Evolutionary conservation across 1,139 yeast genomes (phyloP).

Genomic region (Pichia sp.): DNA sequence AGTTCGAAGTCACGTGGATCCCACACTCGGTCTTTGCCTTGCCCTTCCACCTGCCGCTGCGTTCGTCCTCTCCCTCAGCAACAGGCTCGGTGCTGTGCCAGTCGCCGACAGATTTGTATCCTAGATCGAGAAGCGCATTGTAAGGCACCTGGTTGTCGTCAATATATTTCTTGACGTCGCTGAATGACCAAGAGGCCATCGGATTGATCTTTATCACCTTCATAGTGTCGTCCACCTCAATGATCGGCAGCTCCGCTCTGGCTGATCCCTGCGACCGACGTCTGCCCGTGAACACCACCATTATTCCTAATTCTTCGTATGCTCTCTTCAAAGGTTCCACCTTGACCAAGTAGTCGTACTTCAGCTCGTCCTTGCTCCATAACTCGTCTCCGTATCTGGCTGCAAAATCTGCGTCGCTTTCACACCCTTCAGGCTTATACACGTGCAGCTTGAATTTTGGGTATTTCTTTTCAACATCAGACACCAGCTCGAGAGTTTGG

Average conservation of each 20-base stretch:
- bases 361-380: constrained; percentile 80
- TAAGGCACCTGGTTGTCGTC: constrained; percentile 74
- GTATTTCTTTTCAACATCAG: constrained; percentile 54
- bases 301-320: constrained; percentile 63
- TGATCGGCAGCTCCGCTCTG: constrained; percentile 65
- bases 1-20: constrained; percentile 76
- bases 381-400: constrained; percentile 64
- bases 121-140: constrained; percentile 76
- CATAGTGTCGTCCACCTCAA: constrained; percentile 68
- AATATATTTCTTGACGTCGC: constrained; percentile 66
- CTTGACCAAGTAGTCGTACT: constrained; percentile 82
- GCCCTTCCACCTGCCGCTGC: constrained; percentile 97
- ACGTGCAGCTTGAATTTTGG: constrained; percentile 51
- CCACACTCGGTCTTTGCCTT: constrained; percentile 93
- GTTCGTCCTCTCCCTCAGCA: constrained; percentile 86
- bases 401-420: constrained; percentile 62
- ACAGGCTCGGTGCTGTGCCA: constrained; percentile 94
- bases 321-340: constrained; percentile 93
- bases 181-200: constrained; percentile 76
- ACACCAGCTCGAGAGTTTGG: constrained; percentile 78
- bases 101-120: constrained; percentile 91
- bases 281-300: constrained; percentile 90
- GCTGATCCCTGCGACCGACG: constrained; percentile 88
- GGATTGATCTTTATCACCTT: constrained; percentile 86
- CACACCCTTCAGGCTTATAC: constrained; percentile 59